These are phyloP conservation scores for Pseudoturritis turrita DNA, from an alignment of 345 rosid genomes.

Conservation along the genomic window DNA sequence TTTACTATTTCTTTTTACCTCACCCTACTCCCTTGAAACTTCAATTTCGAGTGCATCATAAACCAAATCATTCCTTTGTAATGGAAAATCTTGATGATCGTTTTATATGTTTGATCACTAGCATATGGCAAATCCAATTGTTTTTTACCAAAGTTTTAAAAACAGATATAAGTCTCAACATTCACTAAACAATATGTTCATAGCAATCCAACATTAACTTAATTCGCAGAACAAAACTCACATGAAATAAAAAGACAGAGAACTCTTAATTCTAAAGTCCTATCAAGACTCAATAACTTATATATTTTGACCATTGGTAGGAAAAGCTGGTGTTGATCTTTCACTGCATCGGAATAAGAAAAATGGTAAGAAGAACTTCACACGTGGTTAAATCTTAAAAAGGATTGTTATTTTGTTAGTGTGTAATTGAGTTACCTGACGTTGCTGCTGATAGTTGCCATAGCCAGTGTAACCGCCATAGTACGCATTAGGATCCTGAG, in stretches of 20 bases:
- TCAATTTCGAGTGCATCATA: too few relatives aligned
- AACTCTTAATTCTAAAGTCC: constrained; percentile 17
- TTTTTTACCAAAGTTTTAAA: neutral
- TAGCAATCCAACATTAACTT: neutral
- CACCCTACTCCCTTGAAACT: too few relatives aligned
- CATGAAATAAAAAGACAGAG: neutral
- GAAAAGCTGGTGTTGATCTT: constrained; percentile 2
- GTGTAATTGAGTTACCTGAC: constrained; percentile 1
- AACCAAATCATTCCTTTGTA: too few relatives aligned
- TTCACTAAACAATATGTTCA: neutral
- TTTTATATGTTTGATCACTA: too few relatives aligned
- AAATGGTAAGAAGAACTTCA: neutral
- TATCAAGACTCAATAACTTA: constrained; percentile 14
- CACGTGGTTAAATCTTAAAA: neutral
- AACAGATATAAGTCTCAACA: neutral
- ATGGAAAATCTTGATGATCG: too few relatives aligned
- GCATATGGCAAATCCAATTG: too few relatives aligned
- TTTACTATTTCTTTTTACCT: too few relatives aligned
- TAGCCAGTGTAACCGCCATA: constrained; percentile 85
- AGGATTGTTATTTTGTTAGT: neutral
- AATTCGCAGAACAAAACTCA: constrained; percentile 4
- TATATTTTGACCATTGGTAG: constrained; percentile 8
- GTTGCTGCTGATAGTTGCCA: constrained; percentile 63
- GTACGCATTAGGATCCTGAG: constrained; percentile 81
- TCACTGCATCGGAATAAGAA: constrained; percentile 23